These are phyloP conservation scores for Tilletia caries DNA, from an alignment of 1,284 basidiomycete genomes.

Conservation along the genomic window DNA sequence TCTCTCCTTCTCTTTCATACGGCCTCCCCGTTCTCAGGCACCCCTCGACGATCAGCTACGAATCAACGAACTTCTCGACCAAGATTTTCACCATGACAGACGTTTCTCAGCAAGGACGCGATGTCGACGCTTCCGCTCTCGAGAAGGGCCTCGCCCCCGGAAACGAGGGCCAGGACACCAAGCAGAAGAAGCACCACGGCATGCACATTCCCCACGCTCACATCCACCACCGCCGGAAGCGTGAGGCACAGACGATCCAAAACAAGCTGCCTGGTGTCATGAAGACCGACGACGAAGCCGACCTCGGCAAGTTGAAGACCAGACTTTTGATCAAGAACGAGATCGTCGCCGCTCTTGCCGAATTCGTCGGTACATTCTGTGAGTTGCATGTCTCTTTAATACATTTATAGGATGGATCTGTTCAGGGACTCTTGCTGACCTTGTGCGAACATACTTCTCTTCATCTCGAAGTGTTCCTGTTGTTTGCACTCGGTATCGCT, in stretches of 20 bases:
- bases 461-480: conserved; percentile 24
- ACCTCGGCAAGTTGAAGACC: conserved; percentile 25
- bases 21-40: too few relatives aligned
- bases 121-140: neutral
- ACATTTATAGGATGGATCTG: conserved; percentile 44
- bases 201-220: neutral
- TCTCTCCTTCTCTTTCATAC: too few relatives aligned
- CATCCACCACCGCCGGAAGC: conserved; percentile 10
- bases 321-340: conserved; percentile 60
- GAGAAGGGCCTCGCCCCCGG: neutral
- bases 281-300: conserved; percentile 26
- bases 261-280: conserved; percentile 31
- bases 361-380: conserved; percentile 58
- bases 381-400: conserved; percentile 47
- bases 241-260: conserved; percentile 27
- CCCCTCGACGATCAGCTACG: too few relatives aligned
- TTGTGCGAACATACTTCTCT: too few relatives aligned
- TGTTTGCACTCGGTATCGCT: conserved; percentile 41
- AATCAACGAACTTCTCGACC: too few relatives aligned
- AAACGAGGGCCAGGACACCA: neutral
- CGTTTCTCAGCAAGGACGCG: too few relatives aligned
- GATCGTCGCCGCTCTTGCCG: conserved; percentile 56
- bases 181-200: neutral
- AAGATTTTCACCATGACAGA: too few relatives aligned
- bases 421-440: too few relatives aligned